Percentiles rank a stretch among this genome's conserved stretches.
phyloP scores from a whole-genome alignment of 116 monocot species.

The Posidonia oceanica region DNA sequence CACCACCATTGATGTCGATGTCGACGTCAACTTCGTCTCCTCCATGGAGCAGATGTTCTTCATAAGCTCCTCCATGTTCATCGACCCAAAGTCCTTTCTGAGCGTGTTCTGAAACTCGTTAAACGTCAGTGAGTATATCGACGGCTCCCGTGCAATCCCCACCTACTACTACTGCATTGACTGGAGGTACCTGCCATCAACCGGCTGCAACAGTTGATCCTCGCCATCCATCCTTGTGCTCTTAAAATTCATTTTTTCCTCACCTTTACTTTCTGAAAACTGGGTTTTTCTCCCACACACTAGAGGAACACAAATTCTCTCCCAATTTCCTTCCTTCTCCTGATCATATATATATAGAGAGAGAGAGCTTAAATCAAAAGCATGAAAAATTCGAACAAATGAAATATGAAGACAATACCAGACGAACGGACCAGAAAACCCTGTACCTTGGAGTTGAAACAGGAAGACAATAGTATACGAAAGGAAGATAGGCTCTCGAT shows the following conservation, averaged over 20 bases:
- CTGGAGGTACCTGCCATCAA: neutral
- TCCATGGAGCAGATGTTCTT: constrained; percentile 66
- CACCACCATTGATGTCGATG: constrained; percentile 17
- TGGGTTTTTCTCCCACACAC: too few relatives aligned
- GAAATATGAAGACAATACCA: too few relatives aligned
- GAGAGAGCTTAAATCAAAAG: too few relatives aligned
- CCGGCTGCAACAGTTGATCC: neutral
- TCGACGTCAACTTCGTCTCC: constrained; percentile 41
- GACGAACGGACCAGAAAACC: too few relatives aligned
- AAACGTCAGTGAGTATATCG: constrained; percentile 55
- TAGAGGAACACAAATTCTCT: too few relatives aligned
- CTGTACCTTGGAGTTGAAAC: too few relatives aligned
- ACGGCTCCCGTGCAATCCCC: constrained; percentile 36
- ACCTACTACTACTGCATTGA: constrained; percentile 4
- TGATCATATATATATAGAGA: too few relatives aligned
- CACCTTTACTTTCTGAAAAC: too few relatives aligned
- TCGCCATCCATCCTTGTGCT: neutral
- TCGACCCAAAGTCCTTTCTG: constrained; percentile 68
- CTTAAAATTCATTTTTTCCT: constrained; percentile 5
- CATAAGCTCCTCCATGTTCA: constrained; percentile 86
- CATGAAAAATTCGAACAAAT: too few relatives aligned
- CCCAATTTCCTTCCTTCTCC: too few relatives aligned
- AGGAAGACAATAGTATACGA: too few relatives aligned
- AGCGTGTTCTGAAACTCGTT: constrained; percentile 58
- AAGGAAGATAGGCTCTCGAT: too few relatives aligned